Conservation (phyloP, 2,329 filamentous ascomycete species). For the Scorias spongiosa region DNA sequence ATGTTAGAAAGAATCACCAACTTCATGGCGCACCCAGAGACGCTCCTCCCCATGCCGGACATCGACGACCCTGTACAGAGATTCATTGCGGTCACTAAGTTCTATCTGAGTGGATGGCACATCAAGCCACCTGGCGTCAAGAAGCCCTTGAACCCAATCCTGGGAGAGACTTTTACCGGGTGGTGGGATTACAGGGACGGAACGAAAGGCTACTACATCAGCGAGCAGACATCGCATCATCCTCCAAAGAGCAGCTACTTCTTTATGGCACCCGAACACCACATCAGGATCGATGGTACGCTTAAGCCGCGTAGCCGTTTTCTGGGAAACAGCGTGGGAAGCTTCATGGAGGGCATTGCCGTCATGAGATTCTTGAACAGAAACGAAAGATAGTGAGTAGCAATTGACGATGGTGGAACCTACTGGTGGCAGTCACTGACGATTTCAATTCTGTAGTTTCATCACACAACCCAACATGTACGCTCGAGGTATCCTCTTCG, state of each 20-base stretch:
- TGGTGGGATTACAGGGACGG: conserved; percentile 77
- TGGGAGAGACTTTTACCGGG: conserved; percentile 87
- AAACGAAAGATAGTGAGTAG: conserved; percentile 74
- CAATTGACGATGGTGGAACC: not conserved
- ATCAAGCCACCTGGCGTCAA: conserved; percentile 96
- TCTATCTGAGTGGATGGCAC: conserved; percentile 97
- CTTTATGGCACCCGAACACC: conserved; percentile 86
- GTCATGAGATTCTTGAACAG: conserved; percentile 71
- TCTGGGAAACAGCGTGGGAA: conserved; percentile 90
- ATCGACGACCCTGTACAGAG: conserved; percentile 80
- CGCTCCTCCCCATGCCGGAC: conserved; percentile 70
- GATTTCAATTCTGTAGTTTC: conserved; percentile 39
- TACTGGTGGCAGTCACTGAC: not conserved
- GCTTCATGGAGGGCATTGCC: conserved; percentile 94
- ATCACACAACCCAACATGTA: conserved; percentile 99
- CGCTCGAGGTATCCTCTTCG: conserved; percentile 86
- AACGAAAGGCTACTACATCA: conserved; percentile 84
- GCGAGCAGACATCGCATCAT: conserved; percentile 95
- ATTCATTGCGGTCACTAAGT: conserved; percentile 92
- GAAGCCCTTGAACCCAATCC: conserved; percentile 91
- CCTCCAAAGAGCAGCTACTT: conserved; percentile 98
- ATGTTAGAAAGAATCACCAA: conserved; percentile 99
- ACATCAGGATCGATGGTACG: conserved; percentile 90
- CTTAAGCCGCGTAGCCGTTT: conserved; percentile 92
- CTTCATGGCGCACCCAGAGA: conserved; percentile 99